Conservation (phyloP, 2,329 filamentous ascomycete species). For the Fusarium camptoceras region DNA sequence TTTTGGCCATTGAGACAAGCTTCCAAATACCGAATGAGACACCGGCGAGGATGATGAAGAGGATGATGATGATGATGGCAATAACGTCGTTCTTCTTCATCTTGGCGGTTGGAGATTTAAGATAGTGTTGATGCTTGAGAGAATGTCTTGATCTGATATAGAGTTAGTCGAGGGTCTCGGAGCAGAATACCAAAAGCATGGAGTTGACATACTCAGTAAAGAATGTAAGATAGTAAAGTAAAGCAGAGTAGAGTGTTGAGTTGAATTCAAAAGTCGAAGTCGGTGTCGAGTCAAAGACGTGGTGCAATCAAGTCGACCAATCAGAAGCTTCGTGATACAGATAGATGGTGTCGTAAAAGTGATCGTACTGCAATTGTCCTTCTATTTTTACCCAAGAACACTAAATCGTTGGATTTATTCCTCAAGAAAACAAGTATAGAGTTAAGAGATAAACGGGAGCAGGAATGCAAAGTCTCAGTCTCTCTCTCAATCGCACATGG, state of each 20-base stretch:
- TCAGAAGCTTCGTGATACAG: constrained; percentile 15
- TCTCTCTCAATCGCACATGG: constrained; percentile 3
- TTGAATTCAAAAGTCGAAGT: no score
- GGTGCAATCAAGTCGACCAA: constrained; percentile 22
- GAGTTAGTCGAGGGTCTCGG: constrained; percentile 1
- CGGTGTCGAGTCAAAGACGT: constrained; percentile 12
- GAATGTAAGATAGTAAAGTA: not conserved
- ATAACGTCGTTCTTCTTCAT: constrained; percentile 77
- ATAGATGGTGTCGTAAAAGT: constrained; percentile 6
- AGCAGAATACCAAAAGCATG: not conserved
- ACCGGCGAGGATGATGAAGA: constrained; percentile 71
- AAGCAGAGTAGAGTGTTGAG: constrained; percentile 1
- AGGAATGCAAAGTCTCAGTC: constrained; percentile 30
- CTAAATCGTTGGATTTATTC: constrained; percentile 1
- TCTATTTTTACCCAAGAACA: constrained; percentile 3
- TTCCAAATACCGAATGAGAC: constrained; percentile 74
- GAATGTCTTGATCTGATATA: constrained; percentile 19
- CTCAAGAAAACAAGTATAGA: constrained; percentile 3
- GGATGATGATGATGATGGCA: constrained; percentile 74
- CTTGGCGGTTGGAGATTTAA: constrained; percentile 48
- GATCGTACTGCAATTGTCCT: not conserved
- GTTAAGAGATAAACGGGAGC: constrained; percentile 5
- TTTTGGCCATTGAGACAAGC: constrained; percentile 65
- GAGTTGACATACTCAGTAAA: constrained; percentile 7
- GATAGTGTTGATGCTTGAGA: not conserved